These are phyloP conservation scores for Pseudonitzschia multistriata DNA, from an alignment of 108 stramenopile species.

Conservation along the genomic window DNA sequence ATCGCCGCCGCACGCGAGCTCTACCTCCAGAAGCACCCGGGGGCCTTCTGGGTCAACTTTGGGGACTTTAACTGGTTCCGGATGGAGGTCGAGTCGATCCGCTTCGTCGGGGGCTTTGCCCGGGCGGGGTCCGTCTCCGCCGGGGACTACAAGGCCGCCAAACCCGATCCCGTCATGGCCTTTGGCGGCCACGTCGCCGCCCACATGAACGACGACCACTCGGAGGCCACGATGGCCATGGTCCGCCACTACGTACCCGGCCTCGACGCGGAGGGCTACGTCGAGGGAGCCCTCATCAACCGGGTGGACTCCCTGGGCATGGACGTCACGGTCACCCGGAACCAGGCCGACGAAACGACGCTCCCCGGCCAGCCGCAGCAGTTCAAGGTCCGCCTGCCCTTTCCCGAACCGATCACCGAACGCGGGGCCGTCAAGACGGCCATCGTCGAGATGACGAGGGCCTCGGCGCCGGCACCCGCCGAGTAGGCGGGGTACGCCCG, in stretches of 20 bases:
- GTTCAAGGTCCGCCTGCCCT: slow-evolving; percentile 84
- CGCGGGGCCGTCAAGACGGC: slow-evolving; percentile 75
- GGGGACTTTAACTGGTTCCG: slow-evolving; percentile 91
- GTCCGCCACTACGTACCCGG: slow-evolving; percentile 76
- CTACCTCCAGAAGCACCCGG: slow-evolving; percentile 89
- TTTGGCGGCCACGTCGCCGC: slow-evolving; percentile 76
- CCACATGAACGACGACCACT: slow-evolving; percentile 98
- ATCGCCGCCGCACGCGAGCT: slow-evolving; percentile 60
- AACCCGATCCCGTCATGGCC: slow-evolving; percentile 79
- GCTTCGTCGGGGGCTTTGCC: slow-evolving; percentile 96
- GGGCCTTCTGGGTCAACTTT: slow-evolving; percentile 92
- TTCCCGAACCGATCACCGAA: slow-evolving; percentile 57
- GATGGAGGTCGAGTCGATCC: slow-evolving; percentile 80
- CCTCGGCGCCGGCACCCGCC: slow-evolving; percentile 33
- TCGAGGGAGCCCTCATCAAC: slow-evolving; percentile 81
- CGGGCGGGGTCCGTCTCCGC: slow-evolving; percentile 82
- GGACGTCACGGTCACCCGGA: slow-evolving; percentile 84
- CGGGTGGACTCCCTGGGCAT: slow-evolving; percentile 91
- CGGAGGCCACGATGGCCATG: slow-evolving; percentile 83
- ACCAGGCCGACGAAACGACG: slow-evolving; percentile 58
- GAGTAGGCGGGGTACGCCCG: slow-evolving; percentile 5
- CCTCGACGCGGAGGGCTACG: slow-evolving; percentile 46
- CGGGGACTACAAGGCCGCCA: slow-evolving; percentile 74
- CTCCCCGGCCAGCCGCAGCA: slow-evolving; percentile 55
- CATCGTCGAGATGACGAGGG: slow-evolving; percentile 85